Evolutionary conservation across 2,329 filamentous ascomycete species (phyloP), one percentile per base, ranked within the genome.

Genomic region (Alternaria sp.): DNA sequence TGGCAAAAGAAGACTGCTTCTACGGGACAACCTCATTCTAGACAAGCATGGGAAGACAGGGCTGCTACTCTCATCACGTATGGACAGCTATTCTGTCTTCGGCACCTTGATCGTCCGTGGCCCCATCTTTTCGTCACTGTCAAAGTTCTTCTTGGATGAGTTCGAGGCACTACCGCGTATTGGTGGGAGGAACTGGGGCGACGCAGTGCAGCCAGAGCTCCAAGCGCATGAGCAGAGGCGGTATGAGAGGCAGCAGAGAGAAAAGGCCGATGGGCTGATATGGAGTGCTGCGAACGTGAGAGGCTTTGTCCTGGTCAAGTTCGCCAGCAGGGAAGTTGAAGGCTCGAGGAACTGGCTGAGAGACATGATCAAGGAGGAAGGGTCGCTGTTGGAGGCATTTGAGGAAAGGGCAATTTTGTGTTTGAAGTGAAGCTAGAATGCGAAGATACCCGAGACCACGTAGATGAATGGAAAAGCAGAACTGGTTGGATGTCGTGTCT

Each of bases 251-350:
- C 82, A 91, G 19, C 75, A 79, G 58, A 83, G 84, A 74, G 91
- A 96, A 77, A 85, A 65, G 17, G 50, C 9, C 0, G 75, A 79
- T 55, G 74, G 74, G 7, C 54, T 80, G 28, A 66, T 80, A 7
- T 81, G 79, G 79, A 80, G 78, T 58, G 77, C 78, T 11, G 79
- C 79, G 3, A 75, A 76, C 55, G 75, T 80, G 15, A 66, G 79
- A n/a, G 76, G 93, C 5, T 97, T 95, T 74, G 90, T 96, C 4
- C 86, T 97, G 25, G 91, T 98, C 70, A 98, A 98, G 79, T 96
- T 98, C 77, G 93, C 92, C 2, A 92, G 94, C 2, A 86, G 85
- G 58, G 90, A 90, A 47, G 90, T 97, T 23, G 93, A 98, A 78
- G 91, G 90, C 25, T 93, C 90, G 5, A 88, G 92, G 69, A 82